Evolutionary conservation across 352 stramenopile genomes (phyloP).

Genomic region (Pythium dissotocum): DNA sequence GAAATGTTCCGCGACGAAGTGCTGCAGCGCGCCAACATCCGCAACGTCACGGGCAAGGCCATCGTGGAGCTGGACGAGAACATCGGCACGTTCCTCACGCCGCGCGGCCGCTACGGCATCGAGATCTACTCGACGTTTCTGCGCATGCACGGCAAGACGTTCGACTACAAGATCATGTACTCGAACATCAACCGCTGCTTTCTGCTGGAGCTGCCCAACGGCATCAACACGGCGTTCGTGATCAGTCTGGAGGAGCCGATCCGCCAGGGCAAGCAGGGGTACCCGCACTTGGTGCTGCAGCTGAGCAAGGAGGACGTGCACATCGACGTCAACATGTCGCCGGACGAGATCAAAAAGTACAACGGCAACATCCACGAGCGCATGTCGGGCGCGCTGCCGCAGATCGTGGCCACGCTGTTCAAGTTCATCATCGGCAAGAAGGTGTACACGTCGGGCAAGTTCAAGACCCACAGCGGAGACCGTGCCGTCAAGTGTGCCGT

Average conservation of each 20-base stretch:
- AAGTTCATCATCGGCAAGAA: constrained; percentile 97
- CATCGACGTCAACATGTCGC: constrained; percentile 93
- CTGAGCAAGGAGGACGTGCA: constrained; percentile 85
- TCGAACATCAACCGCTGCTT: constrained; percentile 99
- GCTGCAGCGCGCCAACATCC: constrained; percentile 83
- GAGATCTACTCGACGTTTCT: constrained; percentile 98
- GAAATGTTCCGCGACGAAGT: constrained; percentile 86
- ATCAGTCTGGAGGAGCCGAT: constrained; percentile 99
- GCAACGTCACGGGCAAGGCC: constrained; percentile 93
- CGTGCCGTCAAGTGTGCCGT: constrained; percentile 90
- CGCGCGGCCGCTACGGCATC: constrained; percentile 96
- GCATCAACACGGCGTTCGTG: constrained; percentile 97
- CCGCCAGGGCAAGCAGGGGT: constrained; percentile 98
- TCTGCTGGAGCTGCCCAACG: constrained; percentile 96
- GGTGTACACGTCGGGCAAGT: constrained; percentile 94
- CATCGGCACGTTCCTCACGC: constrained; percentile 98
- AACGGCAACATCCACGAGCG: constrained; percentile 95
- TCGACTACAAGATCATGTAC: constrained; percentile 99
- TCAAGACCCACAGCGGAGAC: constrained; percentile 86
- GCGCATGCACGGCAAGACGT: constrained; percentile 97
- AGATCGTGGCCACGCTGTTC: constrained; percentile 98
- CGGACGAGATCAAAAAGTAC: constrained; percentile 98
- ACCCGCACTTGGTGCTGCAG: constrained; percentile 98
- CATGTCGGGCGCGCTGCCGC: constrained; percentile 95
- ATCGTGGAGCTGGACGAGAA: constrained; percentile 97